Base-by-base conservation (phyloP, 1,284 basidiomycete species). In the Pseudomicrostroma phylloplanum region DNA sequence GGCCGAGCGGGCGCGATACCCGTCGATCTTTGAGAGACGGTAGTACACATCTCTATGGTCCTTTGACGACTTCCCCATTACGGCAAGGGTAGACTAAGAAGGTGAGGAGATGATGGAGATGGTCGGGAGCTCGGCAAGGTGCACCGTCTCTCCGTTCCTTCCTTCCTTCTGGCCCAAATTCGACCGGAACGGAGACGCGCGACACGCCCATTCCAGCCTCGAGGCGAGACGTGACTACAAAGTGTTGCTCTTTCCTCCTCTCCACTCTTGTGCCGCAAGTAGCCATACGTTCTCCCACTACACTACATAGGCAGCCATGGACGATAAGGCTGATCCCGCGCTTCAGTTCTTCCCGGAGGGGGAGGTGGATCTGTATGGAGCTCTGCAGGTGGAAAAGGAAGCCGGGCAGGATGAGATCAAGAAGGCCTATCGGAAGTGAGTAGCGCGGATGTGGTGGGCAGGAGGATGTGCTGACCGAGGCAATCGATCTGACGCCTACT, bases 21-120 rank as follows among this genome's bases (percentile, higher is more conserved):
- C 79, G 36, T 81, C 80, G 11, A 75, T 72, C 65, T 81, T 81
- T 3, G 76, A 78, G 39, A 81, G 79, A 17, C 83, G 80, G 66
- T 84, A 84, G 72, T 82, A 84, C 59, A 84, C 81, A 67, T 84
- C 83, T 13, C 83, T 77, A 66, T 82, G 81, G 70, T 84, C 82
- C 58, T 79, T 77, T 15, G 75, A 74, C 3, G 74, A 77, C 56
- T 76, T 77, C 21, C 76, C 76, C 76, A 76, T 78, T 11, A 7
- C 43, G 40, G n/a, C 7, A 15, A 21, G 13, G 40, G 25, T 36
- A 26, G 17, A n/a, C 49, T 54, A 13, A 17, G 30, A 36, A 3
- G 30, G 9, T 3, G 30, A 36, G 30, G 30, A 4, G 30, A 9
- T 36, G 30, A 36, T 3, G 30, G 9, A 36, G 30, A 36, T 36